phyloP scores from a whole-genome alignment of 345 rosid genomes.

The Populus ilicifolia region DNA sequence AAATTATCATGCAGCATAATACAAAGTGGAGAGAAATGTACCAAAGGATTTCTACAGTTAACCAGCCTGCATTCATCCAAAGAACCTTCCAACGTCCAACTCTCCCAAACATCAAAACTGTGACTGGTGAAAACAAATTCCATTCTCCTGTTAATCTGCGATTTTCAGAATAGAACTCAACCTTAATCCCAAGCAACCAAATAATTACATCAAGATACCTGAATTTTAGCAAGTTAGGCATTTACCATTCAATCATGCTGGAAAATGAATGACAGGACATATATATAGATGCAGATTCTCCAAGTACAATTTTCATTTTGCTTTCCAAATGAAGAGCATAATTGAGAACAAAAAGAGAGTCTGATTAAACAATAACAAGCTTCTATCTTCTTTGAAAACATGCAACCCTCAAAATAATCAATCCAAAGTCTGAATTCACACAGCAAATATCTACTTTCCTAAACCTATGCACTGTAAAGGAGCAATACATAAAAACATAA shows the following conservation, averaged over 20 bases:
- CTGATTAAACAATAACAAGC: not conserved
- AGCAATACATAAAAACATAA: not conserved
- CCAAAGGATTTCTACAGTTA: constrained; percentile 79
- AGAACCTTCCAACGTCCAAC: constrained; percentile 92
- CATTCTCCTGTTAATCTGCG: constrained; percentile 91
- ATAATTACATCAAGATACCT: not conserved
- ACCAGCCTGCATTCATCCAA: constrained; percentile 84
- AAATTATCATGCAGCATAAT: not conserved
- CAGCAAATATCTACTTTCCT: not conserved
- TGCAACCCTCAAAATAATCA: not conserved
- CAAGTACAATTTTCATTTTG: not conserved
- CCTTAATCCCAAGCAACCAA: not conserved
- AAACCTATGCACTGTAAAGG: not conserved
- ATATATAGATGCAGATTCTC: not conserved
- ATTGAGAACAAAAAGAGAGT: not conserved
- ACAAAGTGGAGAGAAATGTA: constrained; percentile 23
- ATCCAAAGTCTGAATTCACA: not conserved
- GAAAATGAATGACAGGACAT: not conserved
- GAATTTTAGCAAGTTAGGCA: not conserved
- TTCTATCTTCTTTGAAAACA: not conserved
- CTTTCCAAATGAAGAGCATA: not conserved
- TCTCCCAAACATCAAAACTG: constrained; percentile 99
- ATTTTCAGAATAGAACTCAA: constrained; percentile 8
- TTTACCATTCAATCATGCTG: constrained; percentile 5
- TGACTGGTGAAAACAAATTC: constrained; percentile 98